Evolutionary conservation across 2,329 filamentous ascomycete species (phyloP).

Genomic region (Drechmeria coniospora): DNA sequence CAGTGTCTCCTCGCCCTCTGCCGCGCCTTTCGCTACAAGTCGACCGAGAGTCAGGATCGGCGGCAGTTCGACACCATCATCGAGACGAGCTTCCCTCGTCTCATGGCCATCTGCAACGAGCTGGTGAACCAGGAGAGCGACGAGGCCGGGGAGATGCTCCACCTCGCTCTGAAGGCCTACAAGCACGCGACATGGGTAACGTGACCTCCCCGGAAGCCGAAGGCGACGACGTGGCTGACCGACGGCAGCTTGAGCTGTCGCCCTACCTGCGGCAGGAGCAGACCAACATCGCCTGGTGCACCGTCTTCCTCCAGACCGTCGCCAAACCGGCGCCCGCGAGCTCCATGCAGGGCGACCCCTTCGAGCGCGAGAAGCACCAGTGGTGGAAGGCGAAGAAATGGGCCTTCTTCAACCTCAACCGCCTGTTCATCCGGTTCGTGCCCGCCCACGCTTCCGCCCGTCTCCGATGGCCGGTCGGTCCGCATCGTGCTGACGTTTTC

Average conservation of each 20-base stretch:
- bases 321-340: conserved; percentile 67
- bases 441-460: no score
- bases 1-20: conserved; percentile 92
- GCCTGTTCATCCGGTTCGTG: conserved; percentile 73
- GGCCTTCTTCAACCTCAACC: conserved; percentile 95
- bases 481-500: neutral
- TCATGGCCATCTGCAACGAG: conserved; percentile 75
- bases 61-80: conserved; percentile 91
- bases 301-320: conserved; percentile 81
- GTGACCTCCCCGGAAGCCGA: neutral
- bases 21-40: conserved; percentile 88
- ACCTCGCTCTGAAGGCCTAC: conserved; percentile 88
- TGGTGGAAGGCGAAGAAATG: conserved; percentile 99
- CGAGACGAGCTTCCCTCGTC: conserved; percentile 73
- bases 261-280: conserved; percentile 62
- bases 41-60: conserved; percentile 57
- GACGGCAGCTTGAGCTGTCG: conserved; percentile 65
- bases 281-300: conserved; percentile 88
- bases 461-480: neutral
- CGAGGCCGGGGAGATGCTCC: conserved; percentile 92
- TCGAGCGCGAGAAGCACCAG: conserved; percentile 83
- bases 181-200: conserved; percentile 91
- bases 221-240: neutral
- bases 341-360: conserved; percentile 68
- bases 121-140: conserved; percentile 81